Evolutionary conservation across 352 stramenopile species (phyloP).

Genomic region (Phytophthora meadii): DNA sequence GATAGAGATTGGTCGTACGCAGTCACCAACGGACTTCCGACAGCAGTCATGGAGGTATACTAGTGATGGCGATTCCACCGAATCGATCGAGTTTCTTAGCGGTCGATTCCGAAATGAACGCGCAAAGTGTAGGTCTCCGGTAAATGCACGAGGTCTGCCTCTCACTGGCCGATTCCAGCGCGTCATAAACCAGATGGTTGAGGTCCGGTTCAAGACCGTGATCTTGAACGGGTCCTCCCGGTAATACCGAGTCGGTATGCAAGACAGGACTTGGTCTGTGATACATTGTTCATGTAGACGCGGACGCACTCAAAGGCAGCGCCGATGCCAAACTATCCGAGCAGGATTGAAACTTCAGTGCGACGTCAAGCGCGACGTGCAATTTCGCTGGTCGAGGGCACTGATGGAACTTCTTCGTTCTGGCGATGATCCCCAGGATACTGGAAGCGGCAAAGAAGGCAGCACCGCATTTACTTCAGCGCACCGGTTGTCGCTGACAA

Average conservation of each 20-base stretch:
- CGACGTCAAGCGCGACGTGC: too few species aligned
- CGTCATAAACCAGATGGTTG: constrained; percentile 32
- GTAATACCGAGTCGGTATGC: too few species aligned
- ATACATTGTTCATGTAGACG: not conserved
- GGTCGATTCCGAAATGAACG: constrained; percentile 26
- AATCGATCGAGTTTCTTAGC: not conserved
- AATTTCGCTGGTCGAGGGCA: too few species aligned
- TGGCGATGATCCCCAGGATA: not conserved
- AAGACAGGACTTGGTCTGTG: not conserved
- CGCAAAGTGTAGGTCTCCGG: constrained; percentile 16
- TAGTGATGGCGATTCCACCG: not conserved
- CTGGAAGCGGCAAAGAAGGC: not conserved
- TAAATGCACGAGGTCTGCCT: not conserved
- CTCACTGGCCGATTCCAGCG: constrained; percentile 24
- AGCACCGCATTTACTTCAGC: too few species aligned
- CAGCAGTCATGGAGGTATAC: constrained; percentile 4
- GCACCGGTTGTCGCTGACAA: too few species aligned
- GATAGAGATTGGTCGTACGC: constrained; percentile 32
- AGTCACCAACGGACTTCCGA: constrained; percentile 32
- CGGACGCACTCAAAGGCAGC: not conserved
- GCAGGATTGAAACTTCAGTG: not conserved
- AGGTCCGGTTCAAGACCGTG: not conserved
- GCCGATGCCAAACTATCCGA: constrained; percentile 1
- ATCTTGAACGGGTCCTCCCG: not conserved
- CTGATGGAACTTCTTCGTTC: too few species aligned